Evolutionary conservation across 345 rosid genomes (phyloP).

Genomic region (Salix brachista): DNA sequence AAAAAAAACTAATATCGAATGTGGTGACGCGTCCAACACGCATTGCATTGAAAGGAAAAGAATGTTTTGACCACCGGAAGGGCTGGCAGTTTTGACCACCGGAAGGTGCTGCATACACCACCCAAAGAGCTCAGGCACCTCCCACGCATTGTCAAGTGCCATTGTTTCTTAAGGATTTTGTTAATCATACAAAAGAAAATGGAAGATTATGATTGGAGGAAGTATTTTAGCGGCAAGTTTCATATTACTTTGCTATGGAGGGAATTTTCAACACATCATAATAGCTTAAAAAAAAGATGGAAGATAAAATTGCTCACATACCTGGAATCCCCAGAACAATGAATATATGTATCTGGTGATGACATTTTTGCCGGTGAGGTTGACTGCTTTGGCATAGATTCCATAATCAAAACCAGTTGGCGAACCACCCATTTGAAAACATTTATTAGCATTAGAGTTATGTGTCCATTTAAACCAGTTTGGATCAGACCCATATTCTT

Average conservation of each 20-base stretch:
- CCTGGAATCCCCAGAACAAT: conserved; percentile 97
- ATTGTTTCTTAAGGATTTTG: too few relatives aligned
- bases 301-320: conserved; percentile 13
- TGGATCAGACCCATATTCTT: accelerated
- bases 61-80: too few relatives aligned
- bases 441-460: conserved; percentile 37
- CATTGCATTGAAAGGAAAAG: too few relatives aligned
- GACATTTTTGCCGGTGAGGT: conserved; percentile 40
- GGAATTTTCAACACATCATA: not conserved
- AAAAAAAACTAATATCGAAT: too few relatives aligned
- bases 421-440: conserved; percentile 43
- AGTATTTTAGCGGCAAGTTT: too few relatives aligned
- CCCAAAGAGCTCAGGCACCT: too few relatives aligned
- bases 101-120: too few relatives aligned
- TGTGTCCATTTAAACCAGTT: conserved; percentile 26
- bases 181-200: too few relatives aligned
- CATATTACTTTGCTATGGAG: not conserved
- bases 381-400: conserved; percentile 49
- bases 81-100: too few relatives aligned
- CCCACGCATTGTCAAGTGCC: too few relatives aligned
- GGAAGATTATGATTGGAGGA: too few relatives aligned
- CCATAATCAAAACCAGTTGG: conserved; percentile 34
- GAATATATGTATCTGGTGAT: conserved; percentile 66
- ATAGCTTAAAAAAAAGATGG: not conserved
- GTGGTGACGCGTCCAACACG: too few relatives aligned